Base-by-base conservation (phyloP, 2,329 filamentous ascomycete genomes). In the Aspergillus terreus region DNA sequence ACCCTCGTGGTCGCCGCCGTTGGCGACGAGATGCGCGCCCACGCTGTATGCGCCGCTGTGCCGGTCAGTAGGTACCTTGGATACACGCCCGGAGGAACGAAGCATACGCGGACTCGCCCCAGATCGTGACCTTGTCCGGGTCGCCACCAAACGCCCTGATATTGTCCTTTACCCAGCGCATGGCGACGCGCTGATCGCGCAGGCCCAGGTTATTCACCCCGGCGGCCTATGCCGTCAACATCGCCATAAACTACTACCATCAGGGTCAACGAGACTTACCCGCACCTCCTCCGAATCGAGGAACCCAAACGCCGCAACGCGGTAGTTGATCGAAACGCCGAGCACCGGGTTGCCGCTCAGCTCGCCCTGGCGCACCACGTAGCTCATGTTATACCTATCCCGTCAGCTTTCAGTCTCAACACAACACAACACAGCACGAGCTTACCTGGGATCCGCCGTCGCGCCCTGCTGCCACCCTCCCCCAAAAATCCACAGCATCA, bases 101-200 rank as follows among this genome's bases (percentile, higher is more conserved):
- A 7, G 52, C 63, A 53, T 45, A 67, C 64, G 64, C 64, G 36
- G 66, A 69, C 50, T 71, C 68, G 14, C 69, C 69, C 59, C 69
- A 71, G 17, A 71, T 70, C 5, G 68, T 70, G 23, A 71, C 60
- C 25, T 56, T 63, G 6, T 63, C 57, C 3, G 64, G 62, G 32
- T 67, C 63, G 15, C 64, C 64, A 0, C 68, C 68, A 46, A 71
- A 71, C 0, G 63, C 60, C 17, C 57, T 35, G 36, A 71, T 71
- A 48, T 71, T 66, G 40, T 65, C 50, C 54, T 68, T 67, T 11
- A 71, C 63, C 69, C 69, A 71, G 9, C 58, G 63, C 56, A 71
- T 64, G 25, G 67, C 68, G 23, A 63, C 59, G 2, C 68, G 62
- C 49, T 71, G 69, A 32, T 71, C 69, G 9, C 63, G 62, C 11